Conservation (phyloP, 176 grass and related monocot genomes). For the Carex cristatella region DNA sequence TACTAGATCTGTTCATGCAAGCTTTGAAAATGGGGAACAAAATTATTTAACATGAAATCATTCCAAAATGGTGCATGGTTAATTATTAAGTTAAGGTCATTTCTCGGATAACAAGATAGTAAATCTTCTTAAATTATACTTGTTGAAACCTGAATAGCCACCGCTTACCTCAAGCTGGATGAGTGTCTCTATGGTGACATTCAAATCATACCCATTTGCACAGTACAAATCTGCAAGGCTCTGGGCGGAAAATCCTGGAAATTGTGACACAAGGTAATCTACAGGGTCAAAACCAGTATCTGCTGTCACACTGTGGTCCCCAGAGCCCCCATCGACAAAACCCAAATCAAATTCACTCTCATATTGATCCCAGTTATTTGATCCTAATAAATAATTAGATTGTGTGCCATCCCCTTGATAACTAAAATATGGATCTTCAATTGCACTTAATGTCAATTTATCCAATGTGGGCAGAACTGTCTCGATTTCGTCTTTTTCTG, state of each 20-base stretch:
- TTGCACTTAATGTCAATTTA: constrained; percentile 65
- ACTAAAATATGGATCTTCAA: constrained; percentile 36
- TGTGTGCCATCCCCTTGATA: constrained; percentile 49
- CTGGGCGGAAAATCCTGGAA: constrained; percentile 81
- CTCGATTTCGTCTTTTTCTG: constrained; percentile 56
- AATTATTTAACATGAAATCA: background rate
- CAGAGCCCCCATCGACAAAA: constrained; percentile 45
- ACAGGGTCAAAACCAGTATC: constrained; percentile 48
- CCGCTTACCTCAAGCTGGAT: constrained; percentile 86
- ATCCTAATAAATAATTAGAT: constrained; percentile 37
- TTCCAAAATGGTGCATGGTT: background rate
- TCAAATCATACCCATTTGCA: constrained; percentile 80
- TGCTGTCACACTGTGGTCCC: constrained; percentile 42
- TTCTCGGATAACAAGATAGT: background rate
- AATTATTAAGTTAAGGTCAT: background rate
- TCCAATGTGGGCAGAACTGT: constrained; percentile 58
- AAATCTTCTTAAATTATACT: background rate
- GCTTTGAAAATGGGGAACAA: background rate
- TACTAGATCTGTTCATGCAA: background rate
- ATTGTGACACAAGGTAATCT: constrained; percentile 70
- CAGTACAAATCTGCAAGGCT: constrained; percentile 82
- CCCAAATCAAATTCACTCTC: constrained; percentile 35
- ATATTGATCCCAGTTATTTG: constrained; percentile 62
- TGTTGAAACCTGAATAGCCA: background rate
- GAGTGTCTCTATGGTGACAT: constrained; percentile 78